Percentiles rank a stretch among this genome's conserved stretches.
Conservation (phyloP, 2,329 filamentous ascomycete species). For the Trichocomaceae sp. region DNA sequence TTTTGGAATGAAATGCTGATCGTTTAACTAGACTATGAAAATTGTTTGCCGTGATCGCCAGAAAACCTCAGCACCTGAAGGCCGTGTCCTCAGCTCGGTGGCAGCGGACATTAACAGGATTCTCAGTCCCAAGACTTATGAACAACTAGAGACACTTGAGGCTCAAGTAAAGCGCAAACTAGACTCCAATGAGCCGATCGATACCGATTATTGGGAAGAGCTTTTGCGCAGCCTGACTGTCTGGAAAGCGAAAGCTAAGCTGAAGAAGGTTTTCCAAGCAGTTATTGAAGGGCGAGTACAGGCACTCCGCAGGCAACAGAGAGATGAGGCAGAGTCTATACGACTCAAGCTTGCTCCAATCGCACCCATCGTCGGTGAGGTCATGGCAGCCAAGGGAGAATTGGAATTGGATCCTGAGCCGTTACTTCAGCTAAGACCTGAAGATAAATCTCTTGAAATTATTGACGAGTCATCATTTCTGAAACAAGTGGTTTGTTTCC, state of each 20-base stretch:
- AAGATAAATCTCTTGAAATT: constrained; percentile 56
- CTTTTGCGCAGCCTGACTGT: constrained; percentile 75
- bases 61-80: constrained; percentile 59
- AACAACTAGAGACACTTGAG: constrained; percentile 81
- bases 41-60: constrained; percentile 73
- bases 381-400: constrained; percentile 27
- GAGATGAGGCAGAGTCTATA: constrained; percentile 56
- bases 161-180: constrained; percentile 81
- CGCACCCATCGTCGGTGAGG: constrained; percentile 35
- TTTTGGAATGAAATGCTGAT: constrained; percentile 16
- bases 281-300: constrained; percentile 65
- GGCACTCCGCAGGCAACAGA: constrained; percentile 60
- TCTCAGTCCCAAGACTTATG: constrained; percentile 73
- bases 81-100: constrained; percentile 73
- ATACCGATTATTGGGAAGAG: constrained; percentile 97
- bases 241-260: constrained; percentile 84
- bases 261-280: constrained; percentile 69
- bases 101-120: constrained; percentile 82
- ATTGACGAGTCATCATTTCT: constrained; percentile 55
- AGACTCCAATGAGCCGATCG: constrained; percentile 80
- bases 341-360: constrained; percentile 49
- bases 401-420: constrained; percentile 57
- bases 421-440: constrained; percentile 55
- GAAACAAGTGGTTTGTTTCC: constrained; percentile 44
- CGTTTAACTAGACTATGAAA: constrained; percentile 60